Evolutionary conservation across 768 basidiomycete genomes (phyloP).

Genomic region (Mycena floridula): DNA sequence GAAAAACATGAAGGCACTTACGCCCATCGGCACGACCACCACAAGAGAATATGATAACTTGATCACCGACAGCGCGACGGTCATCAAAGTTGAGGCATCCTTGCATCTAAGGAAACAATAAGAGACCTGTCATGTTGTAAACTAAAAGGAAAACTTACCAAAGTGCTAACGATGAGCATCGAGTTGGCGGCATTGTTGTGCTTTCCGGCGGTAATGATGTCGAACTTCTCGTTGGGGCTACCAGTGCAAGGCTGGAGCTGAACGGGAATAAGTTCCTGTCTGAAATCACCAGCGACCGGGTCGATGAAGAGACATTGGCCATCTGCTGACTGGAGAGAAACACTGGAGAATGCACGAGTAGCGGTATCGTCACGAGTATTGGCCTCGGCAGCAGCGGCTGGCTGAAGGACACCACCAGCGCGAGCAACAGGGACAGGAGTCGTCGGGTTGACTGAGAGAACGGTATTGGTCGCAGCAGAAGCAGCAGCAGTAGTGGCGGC

Average conservation of each 20-base stretch:
- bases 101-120: conserved; percentile 7
- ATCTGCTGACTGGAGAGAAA: conserved; percentile 12
- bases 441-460: neutral
- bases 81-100: conserved; percentile 20
- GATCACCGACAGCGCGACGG: conserved; percentile 14
- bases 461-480: neutral
- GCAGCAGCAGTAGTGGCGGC: conserved; percentile 1
- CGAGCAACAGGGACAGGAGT: neutral
- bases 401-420: conserved; percentile 7
- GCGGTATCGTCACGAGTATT: conserved; percentile 16
- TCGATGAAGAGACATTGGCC: conserved; percentile 14
- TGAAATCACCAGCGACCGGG: conserved; percentile 14
- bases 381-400: conserved; percentile 13
- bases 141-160: conserved; percentile 3
- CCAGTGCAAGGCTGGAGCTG: conserved; percentile 11
- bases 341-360: conserved; percentile 15
- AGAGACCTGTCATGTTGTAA: neutral
- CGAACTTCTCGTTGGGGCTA: conserved; percentile 15
- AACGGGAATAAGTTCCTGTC: conserved; percentile 16
- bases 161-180: conserved; percentile 14
- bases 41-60: conserved; percentile 18
- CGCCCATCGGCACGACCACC: conserved; percentile 18
- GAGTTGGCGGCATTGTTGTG: conserved; percentile 13
- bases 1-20: conserved; percentile 4
- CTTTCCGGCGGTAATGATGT: conserved; percentile 14